Conservation (phyloP, 1,284 basidiomycete species). For the Naganishia sp. region DNA sequence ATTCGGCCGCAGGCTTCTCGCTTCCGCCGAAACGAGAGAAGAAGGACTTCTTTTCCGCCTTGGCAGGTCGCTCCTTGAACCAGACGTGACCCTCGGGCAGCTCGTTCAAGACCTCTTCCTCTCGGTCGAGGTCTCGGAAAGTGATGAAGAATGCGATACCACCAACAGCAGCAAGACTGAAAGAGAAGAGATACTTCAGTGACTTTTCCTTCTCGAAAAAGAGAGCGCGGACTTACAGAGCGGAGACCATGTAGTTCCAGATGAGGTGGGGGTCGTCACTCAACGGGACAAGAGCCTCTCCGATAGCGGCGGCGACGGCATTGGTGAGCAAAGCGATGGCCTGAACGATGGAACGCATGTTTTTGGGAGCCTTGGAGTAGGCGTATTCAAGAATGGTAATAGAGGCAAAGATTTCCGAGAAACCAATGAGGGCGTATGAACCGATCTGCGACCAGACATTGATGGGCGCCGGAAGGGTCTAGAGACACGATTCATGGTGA, state of each 20-base stretch:
- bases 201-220: not conserved
- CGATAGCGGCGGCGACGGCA: slow-evolving; percentile 32
- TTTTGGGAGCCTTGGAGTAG: slow-evolving; percentile 49
- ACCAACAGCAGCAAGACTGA: slow-evolving; percentile 23
- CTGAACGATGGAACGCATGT: slow-evolving; percentile 33
- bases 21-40: slow-evolving; percentile 5
- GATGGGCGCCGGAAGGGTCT: slow-evolving; percentile 37
- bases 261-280: slow-evolving; percentile 32
- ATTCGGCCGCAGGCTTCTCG: not conserved
- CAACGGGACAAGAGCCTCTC: slow-evolving; percentile 28
- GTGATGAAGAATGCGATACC: slow-evolving; percentile 31
- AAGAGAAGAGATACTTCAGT: not conserved
- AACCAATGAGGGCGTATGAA: slow-evolving; percentile 55
- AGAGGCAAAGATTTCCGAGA: slow-evolving; percentile 58
- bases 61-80: not conserved
- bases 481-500: not conserved
- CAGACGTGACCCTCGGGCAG: slow-evolving; percentile 18
- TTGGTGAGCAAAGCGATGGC: slow-evolving; percentile 32
- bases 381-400: slow-evolving; percentile 58
- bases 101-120: slow-evolving; percentile 30
- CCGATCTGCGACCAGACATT: slow-evolving; percentile 55
- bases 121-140: slow-evolving; percentile 30
- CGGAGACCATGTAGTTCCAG: slow-evolving; percentile 33
- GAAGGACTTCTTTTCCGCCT: not conserved
- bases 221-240: slow-evolving; percentile 14